Evolutionary conservation across 1,284 basidiomycete genomes (phyloP).

Genomic region (Moniliophthora roreri): DNA sequence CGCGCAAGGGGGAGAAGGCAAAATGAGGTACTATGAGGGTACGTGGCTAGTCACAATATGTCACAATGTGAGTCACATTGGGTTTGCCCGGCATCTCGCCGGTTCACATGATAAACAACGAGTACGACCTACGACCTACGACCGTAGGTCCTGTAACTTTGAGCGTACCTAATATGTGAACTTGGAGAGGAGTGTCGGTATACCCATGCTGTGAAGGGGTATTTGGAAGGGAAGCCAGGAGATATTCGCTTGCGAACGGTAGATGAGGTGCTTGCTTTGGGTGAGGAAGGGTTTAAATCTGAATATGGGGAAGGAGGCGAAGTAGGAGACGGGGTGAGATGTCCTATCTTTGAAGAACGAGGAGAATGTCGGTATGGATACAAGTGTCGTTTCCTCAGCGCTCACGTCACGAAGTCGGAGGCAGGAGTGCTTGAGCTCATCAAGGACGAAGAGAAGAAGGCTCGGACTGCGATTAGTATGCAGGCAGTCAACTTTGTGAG

Average conservation of each 20-base stretch:
- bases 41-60: too few species aligned
- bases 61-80: too few species aligned
- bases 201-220: conserved; percentile 77
- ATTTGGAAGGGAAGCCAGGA: conserved; percentile 73
- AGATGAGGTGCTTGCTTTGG: conserved; percentile 27
- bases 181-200: conserved; percentile 72
- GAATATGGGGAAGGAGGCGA: conserved; percentile 36
- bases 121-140: too few species aligned
- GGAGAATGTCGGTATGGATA: conserved; percentile 86
- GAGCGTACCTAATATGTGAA: too few species aligned
- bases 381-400: conserved; percentile 89
- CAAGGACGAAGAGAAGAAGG: conserved; percentile 54
- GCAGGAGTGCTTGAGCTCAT: too few species aligned
- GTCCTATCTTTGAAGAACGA: conserved; percentile 72
- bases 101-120: too few species aligned
- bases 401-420: conserved; percentile 47
- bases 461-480: conserved; percentile 45
- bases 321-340: conserved; percentile 45
- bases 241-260: conserved; percentile 69
- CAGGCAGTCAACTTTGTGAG: conserved; percentile 79
- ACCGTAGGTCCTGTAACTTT: too few species aligned
- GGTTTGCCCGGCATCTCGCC: too few species aligned
- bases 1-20: too few species aligned
- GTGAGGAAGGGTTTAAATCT: conserved; percentile 21
- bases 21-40: too few species aligned